Percentiles rank a stretch among this genome's conserved stretches.
These are phyloP conservation scores for Scytalidium lignicola DNA, from an alignment of 2,329 filamentous ascomycete genomes.

Conservation along the genomic window DNA sequence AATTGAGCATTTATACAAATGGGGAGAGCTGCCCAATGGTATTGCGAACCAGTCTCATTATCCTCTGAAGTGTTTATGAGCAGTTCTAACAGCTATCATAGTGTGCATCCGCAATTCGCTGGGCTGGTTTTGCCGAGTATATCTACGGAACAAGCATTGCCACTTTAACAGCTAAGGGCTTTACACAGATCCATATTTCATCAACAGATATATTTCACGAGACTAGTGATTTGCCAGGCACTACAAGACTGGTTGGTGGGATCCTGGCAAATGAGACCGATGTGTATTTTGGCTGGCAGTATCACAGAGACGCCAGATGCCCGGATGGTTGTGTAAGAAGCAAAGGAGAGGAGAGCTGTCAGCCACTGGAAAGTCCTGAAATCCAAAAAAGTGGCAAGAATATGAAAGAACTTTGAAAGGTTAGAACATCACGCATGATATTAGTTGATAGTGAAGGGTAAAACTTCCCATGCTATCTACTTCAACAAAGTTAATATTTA, in stretches of 20 bases:
- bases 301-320: conserved; percentile 24
- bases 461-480: too few species aligned
- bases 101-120: conserved; percentile 52
- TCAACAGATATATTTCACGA: conserved; percentile 42
- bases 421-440: neutral
- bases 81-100: conserved; percentile 6
- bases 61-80: neutral
- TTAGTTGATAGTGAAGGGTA: too few species aligned
- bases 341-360: conserved; percentile 6
- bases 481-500: too few species aligned
- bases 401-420: neutral
- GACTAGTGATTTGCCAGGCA: conserved; percentile 30
- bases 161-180: conserved; percentile 40
- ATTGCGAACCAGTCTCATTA: neutral
- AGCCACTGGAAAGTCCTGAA: neutral
- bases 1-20: conserved; percentile 51
- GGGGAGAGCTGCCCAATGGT: conserved; percentile 52
- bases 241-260: conserved; percentile 36
- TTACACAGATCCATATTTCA: conserved; percentile 44
- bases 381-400: conserved; percentile 2
- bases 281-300: conserved; percentile 50
- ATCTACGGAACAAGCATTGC: conserved; percentile 48
- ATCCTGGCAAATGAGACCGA: conserved; percentile 50
- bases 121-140: conserved; percentile 50
- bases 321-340: conserved; percentile 16